Base-by-base conservation (phyloP, 1,139 yeast species). In the Yamadazyma membranifaciens region DNA sequence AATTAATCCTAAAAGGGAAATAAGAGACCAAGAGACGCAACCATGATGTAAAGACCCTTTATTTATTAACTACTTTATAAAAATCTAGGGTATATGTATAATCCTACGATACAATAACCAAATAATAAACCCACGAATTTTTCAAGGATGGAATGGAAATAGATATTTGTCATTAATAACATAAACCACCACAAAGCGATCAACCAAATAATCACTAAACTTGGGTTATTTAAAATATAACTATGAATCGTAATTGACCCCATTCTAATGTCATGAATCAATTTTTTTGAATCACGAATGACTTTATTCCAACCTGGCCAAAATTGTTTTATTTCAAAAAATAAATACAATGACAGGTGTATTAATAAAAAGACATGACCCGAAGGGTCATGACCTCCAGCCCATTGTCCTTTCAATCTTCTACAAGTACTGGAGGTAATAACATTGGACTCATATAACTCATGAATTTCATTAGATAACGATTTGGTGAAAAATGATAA, bases 381-480 rank as follows among this genome's bases (percentile, higher is more conserved):
- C 46, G 94, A 84, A 11, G 98, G 96, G 64, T 92, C 98, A 56
- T 88, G 96, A 0, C 98, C 98, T 1, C 96, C 97, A 9, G 57
- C 59, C 98, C 98, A 91, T 3, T 65, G 50, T 0, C 97, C 97
- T 17, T 78, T 79, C 16, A 78, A 50, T 22, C 65, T 55, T 34
- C 89, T 67, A 56, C 97, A 89, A 5, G 66, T 64, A 33, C 69
- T 69, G 13, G 86, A 80, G 2, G 70, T 57, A 10, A 72, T 54
- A 2, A 39, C 31, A 4, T 47, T 54, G 1, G 65, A 54, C 41
- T 59, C 63, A 36, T 39, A 45, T 10, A 45, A 40, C 30, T 38
- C 42, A 14, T 45, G 27, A 7, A 40, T 42, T 15, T 14, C 33
- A 17, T 35, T 22, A 42, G 13, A 14, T 2, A 16, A 45, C 26